These are phyloP conservation scores for Fraxinus latifolia DNA, from an alignment of 305 asterid species.

Conservation along the genomic window DNA sequence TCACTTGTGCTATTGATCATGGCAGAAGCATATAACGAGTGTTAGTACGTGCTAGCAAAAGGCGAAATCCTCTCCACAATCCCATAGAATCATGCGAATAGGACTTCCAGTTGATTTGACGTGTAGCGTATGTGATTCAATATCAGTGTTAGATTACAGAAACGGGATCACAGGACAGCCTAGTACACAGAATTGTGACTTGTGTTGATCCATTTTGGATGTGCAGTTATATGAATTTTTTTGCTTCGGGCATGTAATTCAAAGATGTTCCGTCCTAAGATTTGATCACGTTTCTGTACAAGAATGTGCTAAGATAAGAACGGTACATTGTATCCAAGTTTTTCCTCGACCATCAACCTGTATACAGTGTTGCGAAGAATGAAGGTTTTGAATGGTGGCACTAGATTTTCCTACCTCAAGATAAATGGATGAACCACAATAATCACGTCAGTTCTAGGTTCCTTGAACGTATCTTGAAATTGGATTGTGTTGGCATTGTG, in stretches of 20 bases:
- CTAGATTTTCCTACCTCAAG: neutral
- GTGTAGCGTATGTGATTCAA: neutral
- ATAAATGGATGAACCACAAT: neutral
- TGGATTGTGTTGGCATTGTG: neutral
- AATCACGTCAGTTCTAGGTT: neutral
- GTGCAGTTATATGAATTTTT: neutral
- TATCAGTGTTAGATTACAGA: neutral
- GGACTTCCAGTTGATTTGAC: neutral
- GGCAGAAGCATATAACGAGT: slow-evolving; percentile 67
- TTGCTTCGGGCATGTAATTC: neutral
- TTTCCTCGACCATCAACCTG: neutral
- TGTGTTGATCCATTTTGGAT: neutral
- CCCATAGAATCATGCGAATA: neutral
- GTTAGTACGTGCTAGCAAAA: slow-evolving; percentile 28
- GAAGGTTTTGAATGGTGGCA: neutral
- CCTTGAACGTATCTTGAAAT: neutral
- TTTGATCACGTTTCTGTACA: neutral
- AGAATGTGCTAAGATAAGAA: neutral
- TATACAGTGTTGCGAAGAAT: neutral
- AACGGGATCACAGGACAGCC: neutral
- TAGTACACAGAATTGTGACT: neutral
- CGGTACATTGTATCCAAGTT: neutral
- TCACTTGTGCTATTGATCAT: slow-evolving; percentile 74
- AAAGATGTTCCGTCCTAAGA: neutral
- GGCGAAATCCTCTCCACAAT: neutral